Evolutionary conservation across 257 asterid genomes (phyloP).

Genomic region (Buddleja alternifolia): DNA sequence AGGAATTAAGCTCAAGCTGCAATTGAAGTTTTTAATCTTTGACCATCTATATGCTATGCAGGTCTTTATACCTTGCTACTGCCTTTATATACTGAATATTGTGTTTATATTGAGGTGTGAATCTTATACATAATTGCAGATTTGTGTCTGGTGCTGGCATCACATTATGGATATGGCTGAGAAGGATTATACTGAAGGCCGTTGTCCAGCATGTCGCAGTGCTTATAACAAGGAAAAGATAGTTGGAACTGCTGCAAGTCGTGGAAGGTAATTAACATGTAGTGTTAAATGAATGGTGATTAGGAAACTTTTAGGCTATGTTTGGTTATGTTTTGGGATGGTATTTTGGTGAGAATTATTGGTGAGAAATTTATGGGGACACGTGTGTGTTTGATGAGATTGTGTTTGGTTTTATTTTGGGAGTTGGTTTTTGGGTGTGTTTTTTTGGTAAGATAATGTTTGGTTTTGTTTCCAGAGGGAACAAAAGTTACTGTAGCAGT

Average conservation of each 20-base stretch:
- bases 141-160: conserved; percentile 99
- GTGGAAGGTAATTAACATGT: conserved; percentile 63
- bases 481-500: no score
- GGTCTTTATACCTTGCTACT: background rate
- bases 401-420: no score
- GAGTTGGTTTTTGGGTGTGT: no score
- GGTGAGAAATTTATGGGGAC: no score
- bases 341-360: no score
- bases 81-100: conserved; percentile 11
- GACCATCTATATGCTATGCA: background rate
- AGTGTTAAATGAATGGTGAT: conserved; percentile 15
- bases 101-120: conserved; percentile 15
- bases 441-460: no score
- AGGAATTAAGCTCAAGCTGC: background rate
- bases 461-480: no score
- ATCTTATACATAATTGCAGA: conserved; percentile 44
- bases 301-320: conserved; percentile 6
- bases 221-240: conserved; percentile 97
- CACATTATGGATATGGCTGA: conserved; percentile 98
- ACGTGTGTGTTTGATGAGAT: no score
- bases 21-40: background rate
- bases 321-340: no score
- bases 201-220: conserved; percentile 96
- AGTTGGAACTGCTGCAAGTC: conserved; percentile 77
- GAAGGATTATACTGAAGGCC: conserved; percentile 91